Percentiles rank a stretch among this genome's conserved stretches.
These are phyloP conservation scores for Hypoxylon cercidicola DNA, from an alignment of 495 filamentous ascomycete genomes.

Conservation along the genomic window DNA sequence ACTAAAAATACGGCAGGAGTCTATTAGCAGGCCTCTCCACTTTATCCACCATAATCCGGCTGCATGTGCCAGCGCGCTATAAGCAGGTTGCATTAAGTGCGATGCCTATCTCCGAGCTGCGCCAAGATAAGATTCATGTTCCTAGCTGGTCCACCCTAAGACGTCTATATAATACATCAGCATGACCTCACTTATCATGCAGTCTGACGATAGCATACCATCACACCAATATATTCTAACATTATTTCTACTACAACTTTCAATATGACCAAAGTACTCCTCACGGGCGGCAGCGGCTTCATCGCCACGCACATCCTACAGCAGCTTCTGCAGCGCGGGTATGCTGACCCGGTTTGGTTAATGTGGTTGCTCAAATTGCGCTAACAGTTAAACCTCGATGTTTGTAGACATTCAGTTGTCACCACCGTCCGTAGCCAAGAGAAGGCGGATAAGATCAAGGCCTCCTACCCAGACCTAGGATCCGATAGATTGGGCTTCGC, in stretches of 20 bases:
- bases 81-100: too few relatives aligned
- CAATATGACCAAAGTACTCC: neutral
- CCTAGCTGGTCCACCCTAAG: too few relatives aligned
- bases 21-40: too few relatives aligned
- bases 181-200: too few relatives aligned
- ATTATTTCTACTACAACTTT: neutral
- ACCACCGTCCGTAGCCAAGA: neutral
- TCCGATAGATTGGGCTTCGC: slow-evolving; percentile 21
- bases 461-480: neutral
- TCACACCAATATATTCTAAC: too few relatives aligned
- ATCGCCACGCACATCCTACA: slow-evolving; percentile 55
- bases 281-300: slow-evolving; percentile 51
- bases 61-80: too few relatives aligned
- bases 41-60: too few relatives aligned
- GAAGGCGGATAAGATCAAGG: neutral
- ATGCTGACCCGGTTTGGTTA: neutral
- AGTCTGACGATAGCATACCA: too few relatives aligned
- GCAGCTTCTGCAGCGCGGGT: slow-evolving; percentile 47
- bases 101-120: too few relatives aligned
- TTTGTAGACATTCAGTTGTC: neutral
- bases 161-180: too few relatives aligned
- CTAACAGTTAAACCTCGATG: neutral
- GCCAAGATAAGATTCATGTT: too few relatives aligned
- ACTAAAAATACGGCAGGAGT: too few relatives aligned
- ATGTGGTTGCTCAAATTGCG: neutral